A percentile compares a stretch with the other conserved stretches of the same genome.
These are phyloP conservation scores for Viridothelium virens DNA, from an alignment of 495 filamentous ascomycete species.

Conservation along the genomic window DNA sequence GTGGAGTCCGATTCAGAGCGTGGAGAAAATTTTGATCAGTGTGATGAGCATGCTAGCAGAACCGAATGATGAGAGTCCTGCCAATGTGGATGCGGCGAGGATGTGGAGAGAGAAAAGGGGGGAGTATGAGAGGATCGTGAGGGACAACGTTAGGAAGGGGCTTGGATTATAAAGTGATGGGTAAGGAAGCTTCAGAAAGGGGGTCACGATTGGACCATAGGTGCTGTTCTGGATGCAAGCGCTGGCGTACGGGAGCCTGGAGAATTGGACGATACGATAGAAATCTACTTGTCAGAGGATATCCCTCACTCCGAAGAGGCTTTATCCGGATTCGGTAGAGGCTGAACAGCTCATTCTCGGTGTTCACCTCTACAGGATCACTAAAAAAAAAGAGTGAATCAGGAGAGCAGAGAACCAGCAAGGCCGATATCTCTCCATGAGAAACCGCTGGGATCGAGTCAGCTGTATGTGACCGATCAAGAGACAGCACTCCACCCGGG, in stretches of 20 bases:
- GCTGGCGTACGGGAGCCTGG: neutral
- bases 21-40: constrained; percentile 94
- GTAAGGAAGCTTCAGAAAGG: neutral
- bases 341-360: no score
- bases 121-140: constrained; percentile 82
- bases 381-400: no score
- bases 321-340: no score
- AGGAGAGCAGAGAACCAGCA: no score
- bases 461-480: no score
- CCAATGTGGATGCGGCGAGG: constrained; percentile 95
- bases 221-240: neutral
- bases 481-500: no score
- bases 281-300: neutral
- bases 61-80: constrained; percentile 96
- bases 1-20: constrained; percentile 93
- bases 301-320: neutral
- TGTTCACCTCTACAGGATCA: no score
- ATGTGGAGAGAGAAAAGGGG: constrained; percentile 87
- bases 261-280: neutral
- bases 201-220: neutral
- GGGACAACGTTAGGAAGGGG: constrained; percentile 66
- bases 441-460: no score
- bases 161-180: constrained; percentile 40
- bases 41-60: constrained; percentile 99
- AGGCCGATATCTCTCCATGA: no score